phyloP scores from a whole-genome alignment of 345 rosid genomes.

The Linum trigynum region DNA sequence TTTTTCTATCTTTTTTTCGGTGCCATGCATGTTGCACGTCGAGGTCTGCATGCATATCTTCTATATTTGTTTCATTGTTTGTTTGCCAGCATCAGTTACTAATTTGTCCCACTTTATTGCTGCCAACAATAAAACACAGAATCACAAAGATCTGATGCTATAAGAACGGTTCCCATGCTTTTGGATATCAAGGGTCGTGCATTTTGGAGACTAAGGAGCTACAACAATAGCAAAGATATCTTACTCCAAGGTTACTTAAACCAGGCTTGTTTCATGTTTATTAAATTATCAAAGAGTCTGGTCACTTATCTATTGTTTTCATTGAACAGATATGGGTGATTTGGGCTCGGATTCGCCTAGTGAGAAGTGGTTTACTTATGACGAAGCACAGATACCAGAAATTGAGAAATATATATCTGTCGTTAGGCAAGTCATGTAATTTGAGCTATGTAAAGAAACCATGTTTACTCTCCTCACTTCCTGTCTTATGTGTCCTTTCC shows the following conservation, averaged over 20 bases:
- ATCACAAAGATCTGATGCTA: constrained; percentile 44
- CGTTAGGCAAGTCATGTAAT: neutral
- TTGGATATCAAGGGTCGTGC: constrained; percentile 39
- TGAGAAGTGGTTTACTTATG: constrained; percentile 60
- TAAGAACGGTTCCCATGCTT: constrained; percentile 51
- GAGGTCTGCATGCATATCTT: constrained; percentile 2
- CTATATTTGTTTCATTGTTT: no score
- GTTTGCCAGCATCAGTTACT: neutral
- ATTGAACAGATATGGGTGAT: constrained; percentile 38
- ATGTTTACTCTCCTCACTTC: neutral
- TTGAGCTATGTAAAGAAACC: neutral
- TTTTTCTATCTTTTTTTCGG: constrained; percentile 2
- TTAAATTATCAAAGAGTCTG: neutral
- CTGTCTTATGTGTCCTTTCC: neutral
- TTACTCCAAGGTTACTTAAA: constrained; percentile 62
- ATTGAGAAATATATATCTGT: constrained; percentile 48
- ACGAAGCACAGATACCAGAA: constrained; percentile 43
- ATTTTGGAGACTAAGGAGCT: constrained; percentile 58
- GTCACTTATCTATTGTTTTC: neutral
- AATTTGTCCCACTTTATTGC: neutral
- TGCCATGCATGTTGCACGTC: neutral
- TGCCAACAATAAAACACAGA: constrained; percentile 17
- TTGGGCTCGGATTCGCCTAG: constrained; percentile 21
- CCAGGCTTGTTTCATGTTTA: constrained; percentile 6
- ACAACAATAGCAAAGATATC: constrained; percentile 28